A percentile compares a stretch with the other conserved stretches of the same genome.
Conservation (phyloP, 306 rosid species). For the Quercus engelmannii region DNA sequence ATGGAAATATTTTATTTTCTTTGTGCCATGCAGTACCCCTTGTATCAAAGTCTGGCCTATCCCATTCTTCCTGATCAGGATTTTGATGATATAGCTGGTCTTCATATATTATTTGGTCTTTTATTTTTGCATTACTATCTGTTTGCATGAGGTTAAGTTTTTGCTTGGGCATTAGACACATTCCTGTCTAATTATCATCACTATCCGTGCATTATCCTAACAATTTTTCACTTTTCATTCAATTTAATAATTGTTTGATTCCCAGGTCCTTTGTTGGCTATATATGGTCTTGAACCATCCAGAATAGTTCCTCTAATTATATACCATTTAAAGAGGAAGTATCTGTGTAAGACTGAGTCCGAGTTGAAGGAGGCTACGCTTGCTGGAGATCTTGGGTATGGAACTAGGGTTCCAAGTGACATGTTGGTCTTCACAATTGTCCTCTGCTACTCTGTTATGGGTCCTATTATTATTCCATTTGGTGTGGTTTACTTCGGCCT, state of each 20-base stretch:
- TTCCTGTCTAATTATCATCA: no score
- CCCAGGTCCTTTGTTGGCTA: constrained; percentile 80
- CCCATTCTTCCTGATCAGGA: no score
- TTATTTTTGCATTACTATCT: no score
- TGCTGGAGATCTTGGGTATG: constrained; percentile 83
- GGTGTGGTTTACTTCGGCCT: constrained; percentile 75
- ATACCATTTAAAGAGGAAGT: constrained; percentile 85
- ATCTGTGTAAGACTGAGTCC: constrained; percentile 75
- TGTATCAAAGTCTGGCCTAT: no score
- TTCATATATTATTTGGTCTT: no score
- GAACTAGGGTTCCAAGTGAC: constrained; percentile 77
- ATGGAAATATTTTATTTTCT: no score
- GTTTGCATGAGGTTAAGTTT: no score
- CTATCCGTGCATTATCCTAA: no score
- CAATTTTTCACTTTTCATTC: constrained; percentile 3
- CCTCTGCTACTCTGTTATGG: constrained; percentile 79
- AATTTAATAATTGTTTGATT: constrained; percentile 11
- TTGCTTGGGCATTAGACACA: no score
- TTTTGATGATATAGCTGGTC: no score
- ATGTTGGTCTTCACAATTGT: constrained; percentile 70
- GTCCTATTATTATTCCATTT: constrained; percentile 77
- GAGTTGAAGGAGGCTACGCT: constrained; percentile 79
- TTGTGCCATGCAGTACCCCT: no score
- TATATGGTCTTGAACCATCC: constrained; percentile 84
- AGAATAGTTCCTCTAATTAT: constrained; percentile 84